A percentile compares a stretch with the other conserved stretches of the same genome.
Conservation (phyloP, 768 basidiomycete genomes). For the Leccinum rimulosum region DNA sequence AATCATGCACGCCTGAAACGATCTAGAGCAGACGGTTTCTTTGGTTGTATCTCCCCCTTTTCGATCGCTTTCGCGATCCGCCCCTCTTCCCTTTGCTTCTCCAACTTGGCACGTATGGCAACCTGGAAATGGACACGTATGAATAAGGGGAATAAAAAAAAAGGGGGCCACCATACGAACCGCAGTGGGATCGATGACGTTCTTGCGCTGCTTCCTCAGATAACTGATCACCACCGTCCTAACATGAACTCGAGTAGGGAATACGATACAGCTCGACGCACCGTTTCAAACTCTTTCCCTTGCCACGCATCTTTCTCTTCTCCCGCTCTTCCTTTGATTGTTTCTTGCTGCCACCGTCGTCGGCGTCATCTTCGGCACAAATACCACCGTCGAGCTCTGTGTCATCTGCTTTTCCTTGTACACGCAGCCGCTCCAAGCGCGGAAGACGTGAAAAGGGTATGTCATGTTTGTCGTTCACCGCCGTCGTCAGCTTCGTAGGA, state of each 20-base stretch:
- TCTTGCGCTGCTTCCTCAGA: slow-evolving; percentile 89
- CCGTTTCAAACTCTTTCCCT: slow-evolving; percentile 82
- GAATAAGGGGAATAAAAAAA: not conserved
- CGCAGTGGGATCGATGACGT: slow-evolving; percentile 83
- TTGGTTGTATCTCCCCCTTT: slow-evolving; percentile 30
- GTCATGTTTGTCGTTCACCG: slow-evolving; percentile 42
- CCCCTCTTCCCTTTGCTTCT: slow-evolving; percentile 53
- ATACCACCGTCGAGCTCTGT: slow-evolving; percentile 44
- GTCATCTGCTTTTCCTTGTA: slow-evolving; percentile 71
- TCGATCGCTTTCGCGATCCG: slow-evolving; percentile 33
- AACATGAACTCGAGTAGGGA: not conserved
- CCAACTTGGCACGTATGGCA: slow-evolving; percentile 66
- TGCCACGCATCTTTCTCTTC: slow-evolving; percentile 85
- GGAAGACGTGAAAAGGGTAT: slow-evolving; percentile 71
- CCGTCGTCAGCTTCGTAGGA: slow-evolving; percentile 55
- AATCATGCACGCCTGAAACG: slow-evolving; percentile 31
- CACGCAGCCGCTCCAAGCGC: slow-evolving; percentile 60
- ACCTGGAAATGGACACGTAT: slow-evolving; percentile 29
- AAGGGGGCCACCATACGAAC: slow-evolving; percentile 37
- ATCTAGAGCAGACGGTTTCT: slow-evolving; percentile 35
- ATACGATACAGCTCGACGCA: slow-evolving; percentile 32
- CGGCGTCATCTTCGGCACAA: slow-evolving; percentile 38
- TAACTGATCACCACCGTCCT: slow-evolving; percentile 37
- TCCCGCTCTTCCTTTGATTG: slow-evolving; percentile 37
- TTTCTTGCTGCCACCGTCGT: slow-evolving; percentile 30